Conservation (phyloP, 495 filamentous ascomycete genomes). For the Lophiotrema nucula region DNA sequence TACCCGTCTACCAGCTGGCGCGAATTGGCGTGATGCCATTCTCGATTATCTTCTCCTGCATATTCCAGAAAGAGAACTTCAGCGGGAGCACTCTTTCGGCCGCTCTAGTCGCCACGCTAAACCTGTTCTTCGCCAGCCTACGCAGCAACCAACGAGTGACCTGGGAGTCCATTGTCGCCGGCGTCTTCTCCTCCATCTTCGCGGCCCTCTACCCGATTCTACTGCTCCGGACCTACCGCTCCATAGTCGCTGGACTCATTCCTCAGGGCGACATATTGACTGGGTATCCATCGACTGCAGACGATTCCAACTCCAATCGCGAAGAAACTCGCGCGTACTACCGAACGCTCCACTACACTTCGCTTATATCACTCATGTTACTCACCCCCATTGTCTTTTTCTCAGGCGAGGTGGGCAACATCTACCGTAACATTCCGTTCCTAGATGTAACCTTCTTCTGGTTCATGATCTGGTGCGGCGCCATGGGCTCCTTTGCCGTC, state of each 20-base stretch:
- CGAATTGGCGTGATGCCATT: constrained; percentile 50
- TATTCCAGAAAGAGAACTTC: constrained; percentile 44
- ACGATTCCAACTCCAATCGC: constrained; percentile 29
- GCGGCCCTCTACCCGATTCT: constrained; percentile 52
- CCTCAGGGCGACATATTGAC: constrained; percentile 33
- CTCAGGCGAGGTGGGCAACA: constrained; percentile 48
- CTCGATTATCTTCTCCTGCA: constrained; percentile 47
- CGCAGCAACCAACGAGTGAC: constrained; percentile 45
- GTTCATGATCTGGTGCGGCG: constrained; percentile 43
- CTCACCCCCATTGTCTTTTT: constrained; percentile 49
- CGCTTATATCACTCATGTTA: constrained; percentile 48
- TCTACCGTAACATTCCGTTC: constrained; percentile 51
- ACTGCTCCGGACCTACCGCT: constrained; percentile 48
- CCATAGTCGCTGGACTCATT: constrained; percentile 35
- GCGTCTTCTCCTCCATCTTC: constrained; percentile 52
- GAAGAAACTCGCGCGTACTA: constrained; percentile 50
- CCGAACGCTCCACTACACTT: constrained; percentile 51
- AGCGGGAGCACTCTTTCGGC: constrained; percentile 50
- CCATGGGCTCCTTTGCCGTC: constrained; percentile 42
- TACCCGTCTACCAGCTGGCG: constrained; percentile 50
- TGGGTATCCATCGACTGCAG: constrained; percentile 20
- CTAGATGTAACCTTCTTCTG: constrained; percentile 53
- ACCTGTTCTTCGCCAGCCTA: constrained; percentile 47
- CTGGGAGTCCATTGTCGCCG: constrained; percentile 51
- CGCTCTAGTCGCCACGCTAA: constrained; percentile 50